Conservation (phyloP, 176 grass and related monocot species). For the Luzula sylvatica region DNA sequence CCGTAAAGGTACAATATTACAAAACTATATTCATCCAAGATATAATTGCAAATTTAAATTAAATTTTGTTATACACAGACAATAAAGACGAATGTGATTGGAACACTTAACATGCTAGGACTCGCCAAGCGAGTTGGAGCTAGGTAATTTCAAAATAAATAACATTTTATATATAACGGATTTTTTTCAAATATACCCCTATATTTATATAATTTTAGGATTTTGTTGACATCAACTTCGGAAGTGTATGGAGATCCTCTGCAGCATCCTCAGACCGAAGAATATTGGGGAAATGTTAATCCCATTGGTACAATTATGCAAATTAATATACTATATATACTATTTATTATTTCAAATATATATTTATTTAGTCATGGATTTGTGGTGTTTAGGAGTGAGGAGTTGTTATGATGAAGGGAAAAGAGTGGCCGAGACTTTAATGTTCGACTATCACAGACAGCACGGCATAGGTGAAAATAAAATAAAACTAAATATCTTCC, state of each 20-base stretch:
- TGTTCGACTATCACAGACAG: conserved; percentile 72
- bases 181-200: background rate
- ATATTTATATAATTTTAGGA: conserved; percentile 12
- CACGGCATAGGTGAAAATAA: conserved; percentile 52
- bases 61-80: conserved; percentile 30
- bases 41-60: conserved; percentile 1
- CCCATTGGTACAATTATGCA: conserved; percentile 55
- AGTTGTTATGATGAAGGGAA: conserved; percentile 86
- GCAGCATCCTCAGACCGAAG: conserved; percentile 87
- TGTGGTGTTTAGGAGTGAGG: conserved; percentile 43
- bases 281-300: conserved; percentile 95
- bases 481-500: too few relatives aligned
- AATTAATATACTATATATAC: background rate
- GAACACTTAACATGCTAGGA: conserved; percentile 94
- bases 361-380: background rate
- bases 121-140: conserved; percentile 84
- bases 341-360: background rate
- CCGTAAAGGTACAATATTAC: conserved; percentile 41
- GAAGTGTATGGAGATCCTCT: conserved; percentile 97
- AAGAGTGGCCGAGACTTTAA: conserved; percentile 77
- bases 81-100: conserved; percentile 96
- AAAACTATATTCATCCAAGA: background rate
- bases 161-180: background rate
- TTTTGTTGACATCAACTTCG: conserved; percentile 78
- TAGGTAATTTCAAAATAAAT: conserved; percentile 29